phyloP scores from a whole-genome alignment of 148 eudicot species.

The Rhododendron molle region DNA sequence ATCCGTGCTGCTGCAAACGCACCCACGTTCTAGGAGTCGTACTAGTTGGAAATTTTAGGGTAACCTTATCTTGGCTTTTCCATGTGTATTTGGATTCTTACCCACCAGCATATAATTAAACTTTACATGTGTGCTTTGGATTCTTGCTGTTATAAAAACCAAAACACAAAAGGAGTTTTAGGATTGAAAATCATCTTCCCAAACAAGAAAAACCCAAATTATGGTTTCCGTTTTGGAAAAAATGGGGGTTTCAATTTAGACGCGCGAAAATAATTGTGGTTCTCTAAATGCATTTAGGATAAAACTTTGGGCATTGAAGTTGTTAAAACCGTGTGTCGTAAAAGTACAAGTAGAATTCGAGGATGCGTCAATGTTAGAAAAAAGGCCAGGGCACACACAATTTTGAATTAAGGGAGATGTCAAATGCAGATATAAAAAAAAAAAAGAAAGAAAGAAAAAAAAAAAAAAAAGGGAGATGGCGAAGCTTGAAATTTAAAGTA shows the following conservation, averaged over 20 bases:
- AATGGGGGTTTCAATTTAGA: background rate
- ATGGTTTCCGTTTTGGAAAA: background rate
- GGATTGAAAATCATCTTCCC: background rate
- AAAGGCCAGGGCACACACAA: background rate
- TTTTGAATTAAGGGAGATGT: background rate
- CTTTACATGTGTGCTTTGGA: background rate
- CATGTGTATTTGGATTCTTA: background rate
- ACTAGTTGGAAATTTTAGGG: background rate
- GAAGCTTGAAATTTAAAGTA: background rate
- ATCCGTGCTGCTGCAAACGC: background rate
- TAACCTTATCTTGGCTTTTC: background rate
- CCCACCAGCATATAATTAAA: background rate
- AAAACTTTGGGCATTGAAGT: background rate
- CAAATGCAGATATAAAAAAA: background rate
- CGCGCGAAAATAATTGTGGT: too few species aligned
- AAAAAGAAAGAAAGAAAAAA: too few species aligned
- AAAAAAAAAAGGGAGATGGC: too few species aligned
- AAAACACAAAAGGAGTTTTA: background rate
- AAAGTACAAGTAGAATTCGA: background rate
- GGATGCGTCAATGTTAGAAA: background rate
- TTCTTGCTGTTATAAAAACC: background rate
- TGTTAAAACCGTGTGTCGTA: background rate
- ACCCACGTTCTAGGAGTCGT: background rate
- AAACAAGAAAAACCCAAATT: background rate
- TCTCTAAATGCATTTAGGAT: background rate